Conservation (phyloP, 768 basidiomycete species). For the Galerina marginata region DNA sequence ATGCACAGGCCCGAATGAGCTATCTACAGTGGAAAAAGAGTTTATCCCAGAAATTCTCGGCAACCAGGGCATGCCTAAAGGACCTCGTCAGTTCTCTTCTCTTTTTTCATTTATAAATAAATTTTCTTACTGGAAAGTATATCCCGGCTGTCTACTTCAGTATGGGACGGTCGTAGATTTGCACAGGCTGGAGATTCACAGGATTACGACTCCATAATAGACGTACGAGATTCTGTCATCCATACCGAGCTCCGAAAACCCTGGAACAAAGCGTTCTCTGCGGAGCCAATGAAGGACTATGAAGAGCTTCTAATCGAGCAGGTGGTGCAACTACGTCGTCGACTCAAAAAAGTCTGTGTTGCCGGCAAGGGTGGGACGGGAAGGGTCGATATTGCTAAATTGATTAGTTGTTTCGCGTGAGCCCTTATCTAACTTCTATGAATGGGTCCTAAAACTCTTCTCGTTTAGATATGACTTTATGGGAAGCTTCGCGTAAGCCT, state of each 20-base stretch:
- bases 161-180: slow-evolving; percentile 36
- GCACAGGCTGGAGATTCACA: slow-evolving; percentile 12
- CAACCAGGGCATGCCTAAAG: slow-evolving; percentile 46
- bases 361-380: not conserved
- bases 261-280: slow-evolving; percentile 45
- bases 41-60: slow-evolving; percentile 42
- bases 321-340: slow-evolving; percentile 28
- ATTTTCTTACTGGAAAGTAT: not conserved
- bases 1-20: slow-evolving; percentile 52
- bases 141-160: slow-evolving; percentile 19
- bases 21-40: slow-evolving; percentile 33
- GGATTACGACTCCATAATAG: slow-evolving; percentile 29
- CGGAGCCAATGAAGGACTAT: slow-evolving; percentile 36
- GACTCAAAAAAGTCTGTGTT: slow-evolving; percentile 15
- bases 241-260: slow-evolving; percentile 43
- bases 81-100: slow-evolving; percentile 36
- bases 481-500: slow-evolving; percentile 42
- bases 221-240: slow-evolving; percentile 32
- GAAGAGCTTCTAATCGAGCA: slow-evolving; percentile 24
- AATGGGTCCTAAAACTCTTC: slow-evolving; percentile 3
- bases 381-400: slow-evolving; percentile 37
- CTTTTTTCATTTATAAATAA: not conserved
- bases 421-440: not conserved
- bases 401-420: slow-evolving; percentile 45
- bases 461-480: slow-evolving; percentile 41